Evolutionary conservation across 306 rosid species (phyloP).

Genomic region (Rosa chinensis): DNA sequence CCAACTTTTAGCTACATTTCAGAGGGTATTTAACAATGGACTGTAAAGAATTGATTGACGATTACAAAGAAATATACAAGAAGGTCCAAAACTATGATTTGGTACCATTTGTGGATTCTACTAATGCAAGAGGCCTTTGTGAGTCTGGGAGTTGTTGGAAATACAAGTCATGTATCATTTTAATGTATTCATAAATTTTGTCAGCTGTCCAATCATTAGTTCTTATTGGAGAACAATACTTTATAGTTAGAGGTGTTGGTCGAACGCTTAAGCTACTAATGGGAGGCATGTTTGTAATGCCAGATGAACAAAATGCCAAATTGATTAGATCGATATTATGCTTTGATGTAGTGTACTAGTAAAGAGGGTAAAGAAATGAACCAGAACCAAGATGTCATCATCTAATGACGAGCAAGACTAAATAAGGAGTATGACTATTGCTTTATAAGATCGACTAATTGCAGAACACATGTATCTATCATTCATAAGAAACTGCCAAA

Average conservation of each 20-base stretch:
- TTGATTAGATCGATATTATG: background rate
- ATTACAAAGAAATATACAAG: slow-evolving; percentile 16
- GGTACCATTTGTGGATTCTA: slow-evolving; percentile 5
- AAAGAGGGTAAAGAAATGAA: no score
- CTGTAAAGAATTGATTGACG: background rate
- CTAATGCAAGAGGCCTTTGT: slow-evolving; percentile 41
- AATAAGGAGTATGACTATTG: no score
- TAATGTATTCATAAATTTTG: slow-evolving; percentile 46
- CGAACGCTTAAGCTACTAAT: slow-evolving; percentile 49
- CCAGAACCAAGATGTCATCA: no score
- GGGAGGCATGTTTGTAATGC: slow-evolving; percentile 65
- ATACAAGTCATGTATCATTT: slow-evolving; percentile 37
- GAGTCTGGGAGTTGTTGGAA: slow-evolving; percentile 49
- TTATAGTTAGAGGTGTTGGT: slow-evolving; percentile 44
- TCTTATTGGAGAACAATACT: slow-evolving; percentile 54
- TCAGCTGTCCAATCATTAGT: slow-evolving; percentile 51
- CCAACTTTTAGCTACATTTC: no score
- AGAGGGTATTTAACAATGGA: no score
- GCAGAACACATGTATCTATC: no score
- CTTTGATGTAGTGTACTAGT: no score
- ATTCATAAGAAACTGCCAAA: no score
- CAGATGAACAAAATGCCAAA: slow-evolving; percentile 47
- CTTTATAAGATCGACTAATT: no score
- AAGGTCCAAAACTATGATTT: slow-evolving; percentile 3
- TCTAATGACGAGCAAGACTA: no score